Percentiles rank a stretch among this genome's conserved stretches.
These are phyloP conservation scores for Geotrichum bryndzae DNA, from an alignment of 1,139 yeast species.

Conservation along the genomic window DNA sequence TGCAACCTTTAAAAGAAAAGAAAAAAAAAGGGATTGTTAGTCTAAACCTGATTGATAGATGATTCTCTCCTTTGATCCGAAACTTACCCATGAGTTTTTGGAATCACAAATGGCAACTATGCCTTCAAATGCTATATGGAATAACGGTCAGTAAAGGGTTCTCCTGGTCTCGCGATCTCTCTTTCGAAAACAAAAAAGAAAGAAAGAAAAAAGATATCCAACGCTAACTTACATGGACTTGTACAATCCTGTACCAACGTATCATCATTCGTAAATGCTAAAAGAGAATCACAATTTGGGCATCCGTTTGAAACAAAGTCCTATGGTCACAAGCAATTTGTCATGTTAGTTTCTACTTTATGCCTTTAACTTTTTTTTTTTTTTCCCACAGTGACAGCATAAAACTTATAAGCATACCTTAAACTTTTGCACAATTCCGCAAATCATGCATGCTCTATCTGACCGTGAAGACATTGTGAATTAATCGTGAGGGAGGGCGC, in stretches of 20 bases:
- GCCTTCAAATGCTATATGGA: constrained; percentile 68
- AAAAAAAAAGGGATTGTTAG: not conserved
- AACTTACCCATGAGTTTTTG: constrained; percentile 70
- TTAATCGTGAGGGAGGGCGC: not conserved
- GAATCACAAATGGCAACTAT: constrained; percentile 86
- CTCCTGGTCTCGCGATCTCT: not conserved
- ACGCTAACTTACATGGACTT: constrained; percentile 56
- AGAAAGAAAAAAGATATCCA: not conserved
- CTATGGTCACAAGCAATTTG: constrained; percentile 27
- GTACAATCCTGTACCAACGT: constrained; percentile 86
- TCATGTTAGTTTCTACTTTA: not conserved
- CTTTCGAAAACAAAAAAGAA: not conserved
- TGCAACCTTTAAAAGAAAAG: constrained; percentile 44
- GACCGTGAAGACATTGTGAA: constrained; percentile 51
- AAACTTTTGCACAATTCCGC: constrained; percentile 83
- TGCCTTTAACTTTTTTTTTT: not conserved
- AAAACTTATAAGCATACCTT: constrained; percentile 35
- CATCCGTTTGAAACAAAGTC: constrained; percentile 81
- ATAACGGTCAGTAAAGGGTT: not conserved
- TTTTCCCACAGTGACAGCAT: not conserved
- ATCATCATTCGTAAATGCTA: constrained; percentile 76
- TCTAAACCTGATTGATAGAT: not conserved
- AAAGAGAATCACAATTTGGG: constrained; percentile 92
- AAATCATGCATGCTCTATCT: constrained; percentile 95
- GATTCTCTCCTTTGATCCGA: not conserved